Base-by-base conservation (phyloP, 768 basidiomycete species). In the Amanita subjunquillea region DNA sequence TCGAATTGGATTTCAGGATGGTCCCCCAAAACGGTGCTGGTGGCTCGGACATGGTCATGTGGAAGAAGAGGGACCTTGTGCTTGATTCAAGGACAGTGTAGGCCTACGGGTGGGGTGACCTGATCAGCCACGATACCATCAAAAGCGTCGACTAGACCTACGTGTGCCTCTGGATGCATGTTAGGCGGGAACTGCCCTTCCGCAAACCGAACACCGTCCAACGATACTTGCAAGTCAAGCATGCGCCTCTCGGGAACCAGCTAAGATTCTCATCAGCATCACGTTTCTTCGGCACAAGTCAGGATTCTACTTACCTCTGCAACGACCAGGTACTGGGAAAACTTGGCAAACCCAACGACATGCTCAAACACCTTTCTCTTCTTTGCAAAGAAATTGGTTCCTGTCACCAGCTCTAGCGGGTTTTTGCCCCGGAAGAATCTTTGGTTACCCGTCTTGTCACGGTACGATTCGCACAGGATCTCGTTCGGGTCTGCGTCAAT, bases 321-420 rank as follows among this genome's bases (percentile, higher is more conserved):
- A 29, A 97, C 95, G 42, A 98, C 83, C 64, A 98, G 75, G 65
- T 88, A 99, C 70, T 99, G 91, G 0, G 91, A 91, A 67, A 99
- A 99, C 69, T 92, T 94, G 0, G 96, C 85, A 70, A 94, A 97
- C 6, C 96, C 96, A 58, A 92, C 91, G 50, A 99, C 84, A 40
- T 82, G 73, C 43, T 90, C 80, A 61, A 98, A 99, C 20, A 96
- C 65, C 63, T 79, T 87, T 56, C 71, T 81, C 72, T 82, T 86
- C 56, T 75, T 80, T 44, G 57, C 57, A 63, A 82, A 97, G 70
- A 80, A 97, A 51, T 82, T 73, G 9, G 73, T 65, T 0, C 96
- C 95, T 10, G 80, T 78, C 23, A 94, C 76, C 41, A 98, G 73
- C 64, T 94, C 78, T 50, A 97, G 61, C 13, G 87, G 81, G 61